Evolutionary conservation across 768 basidiomycete species (phyloP).

Genomic region (Hygrophorus russula): DNA sequence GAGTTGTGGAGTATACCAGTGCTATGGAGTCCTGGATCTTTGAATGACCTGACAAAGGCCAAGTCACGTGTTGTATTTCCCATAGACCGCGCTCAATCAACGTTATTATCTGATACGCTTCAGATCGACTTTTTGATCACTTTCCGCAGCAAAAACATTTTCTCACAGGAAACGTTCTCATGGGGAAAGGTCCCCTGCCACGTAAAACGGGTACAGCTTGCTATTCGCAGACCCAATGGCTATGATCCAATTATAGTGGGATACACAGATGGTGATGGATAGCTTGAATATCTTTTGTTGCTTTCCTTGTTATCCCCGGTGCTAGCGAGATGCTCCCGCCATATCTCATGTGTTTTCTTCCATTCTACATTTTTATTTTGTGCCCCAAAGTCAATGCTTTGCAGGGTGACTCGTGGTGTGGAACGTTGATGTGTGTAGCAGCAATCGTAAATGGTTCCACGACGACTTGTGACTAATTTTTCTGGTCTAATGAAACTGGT

Average conservation of each 20-base stretch:
- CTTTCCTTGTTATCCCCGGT: too few relatives aligned
- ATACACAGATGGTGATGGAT: too few relatives aligned
- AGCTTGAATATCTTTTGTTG: too few relatives aligned
- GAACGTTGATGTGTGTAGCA: constrained; percentile 32
- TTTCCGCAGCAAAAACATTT: neutral
- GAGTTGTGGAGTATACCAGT: constrained; percentile 58
- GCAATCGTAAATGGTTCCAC: constrained; percentile 30
- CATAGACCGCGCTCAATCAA: neutral
- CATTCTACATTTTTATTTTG: constrained; percentile 7
- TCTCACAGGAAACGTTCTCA: too few relatives aligned
- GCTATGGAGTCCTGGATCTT: constrained; percentile 65
- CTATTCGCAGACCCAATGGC: neutral
- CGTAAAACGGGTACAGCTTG: neutral
- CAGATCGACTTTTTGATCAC: constrained; percentile 7
- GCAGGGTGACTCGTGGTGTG: constrained; percentile 36
- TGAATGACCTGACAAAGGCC: constrained; percentile 37
- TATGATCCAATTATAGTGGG: too few relatives aligned
- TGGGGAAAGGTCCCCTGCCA: too few relatives aligned
- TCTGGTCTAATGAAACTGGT: constrained; percentile 24
- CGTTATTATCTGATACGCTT: constrained; percentile 9
- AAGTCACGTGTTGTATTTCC: neutral
- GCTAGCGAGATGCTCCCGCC: too few relatives aligned
- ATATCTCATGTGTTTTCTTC: too few relatives aligned
- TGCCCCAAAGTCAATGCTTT: constrained; percentile 13
- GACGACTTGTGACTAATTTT: constrained; percentile 33